Base-by-base conservation (phyloP, 1,139 yeast genomes). In the Nematodospora anomalae region DNA sequence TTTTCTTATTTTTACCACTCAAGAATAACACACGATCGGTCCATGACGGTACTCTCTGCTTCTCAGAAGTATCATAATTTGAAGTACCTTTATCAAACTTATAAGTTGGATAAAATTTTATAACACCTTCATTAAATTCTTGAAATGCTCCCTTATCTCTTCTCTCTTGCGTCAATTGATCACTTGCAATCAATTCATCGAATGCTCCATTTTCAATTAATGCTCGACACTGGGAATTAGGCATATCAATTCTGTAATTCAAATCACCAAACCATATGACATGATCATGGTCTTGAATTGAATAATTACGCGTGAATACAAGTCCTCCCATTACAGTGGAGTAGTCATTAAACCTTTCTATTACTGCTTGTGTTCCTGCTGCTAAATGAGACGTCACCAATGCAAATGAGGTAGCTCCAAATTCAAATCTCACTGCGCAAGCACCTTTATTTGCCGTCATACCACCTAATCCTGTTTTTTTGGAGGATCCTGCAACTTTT, bases 251-350 rank as follows among this genome's bases (percentile, higher is more conserved):
- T 50, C 99, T 71, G 61, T 85, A 94, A 57, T 94, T 94, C 58
- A 94, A 84, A 60, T 94, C 99, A 4, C 99, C 98, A 58, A 90
- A 74, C 98, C 98, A 92, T 7, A 94, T 71, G 3, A 89, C 76
- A 26, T 83, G 79, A 55, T 92, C 97, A 56, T 88, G 96, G 51
- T 88, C 95, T 44, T 74, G 74, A 23, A 90, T 77, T 16, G 75
- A 71, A 45, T 65, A 67, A 42, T 88, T 86, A 35, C 92, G 73
- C 1, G 87, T 78, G 55, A 94, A 90, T 27, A 83, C 71, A 38
- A 92, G 66, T 1, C 95, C 95, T 38, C 79, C 79, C 43, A 83
- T 73, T 29, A 92, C 80, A 0, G 95, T 83, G 50, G 83, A 81
- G 60, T 81, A 94, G 55, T 94, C 96, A 50, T 83, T 86, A 52